These are phyloP conservation scores for Aspergillus novoparasiticus DNA, from an alignment of 2,329 filamentous ascomycete species.

Conservation along the genomic window DNA sequence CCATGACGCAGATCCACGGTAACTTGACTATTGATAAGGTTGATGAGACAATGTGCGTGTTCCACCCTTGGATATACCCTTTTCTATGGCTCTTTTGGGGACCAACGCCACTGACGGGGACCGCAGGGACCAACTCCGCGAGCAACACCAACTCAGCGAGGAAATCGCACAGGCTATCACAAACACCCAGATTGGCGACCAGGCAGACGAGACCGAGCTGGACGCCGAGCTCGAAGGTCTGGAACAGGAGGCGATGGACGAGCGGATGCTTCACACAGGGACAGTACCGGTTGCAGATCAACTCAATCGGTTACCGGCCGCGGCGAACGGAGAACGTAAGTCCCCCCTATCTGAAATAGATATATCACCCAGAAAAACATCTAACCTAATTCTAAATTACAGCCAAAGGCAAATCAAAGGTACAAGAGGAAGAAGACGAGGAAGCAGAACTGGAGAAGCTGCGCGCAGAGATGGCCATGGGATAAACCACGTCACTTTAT, in stretches of 20 bases:
- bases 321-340: conserved; percentile 75
- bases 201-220: conserved; percentile 82
- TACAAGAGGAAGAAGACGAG: conserved; percentile 82
- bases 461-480: conserved; percentile 98
- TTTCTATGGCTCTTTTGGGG: not conserved
- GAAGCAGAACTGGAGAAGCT: conserved; percentile 91
- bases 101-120: conserved; percentile 12
- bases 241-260: conserved; percentile 90
- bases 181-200: conserved; percentile 65
- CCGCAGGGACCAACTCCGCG: conserved; percentile 80
- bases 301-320: conserved; percentile 74
- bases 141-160: conserved; percentile 90
- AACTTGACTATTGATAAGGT: conserved; percentile 92
- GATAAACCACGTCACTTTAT: conserved; percentile 24
- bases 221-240: conserved; percentile 82
- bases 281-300: conserved; percentile 79
- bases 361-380: not conserved
- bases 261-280: conserved; percentile 89
- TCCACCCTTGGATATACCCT: not conserved
- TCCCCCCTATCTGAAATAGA: conserved; percentile 22
- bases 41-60: conserved; percentile 84
- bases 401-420: conserved; percentile 53
- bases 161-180: conserved; percentile 89
- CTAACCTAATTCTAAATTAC: conserved; percentile 8
- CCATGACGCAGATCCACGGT: conserved; percentile 92